Conservation (phyloP, 108 stramenopile genomes). For the Phaeodactylum tricornutum region DNA sequence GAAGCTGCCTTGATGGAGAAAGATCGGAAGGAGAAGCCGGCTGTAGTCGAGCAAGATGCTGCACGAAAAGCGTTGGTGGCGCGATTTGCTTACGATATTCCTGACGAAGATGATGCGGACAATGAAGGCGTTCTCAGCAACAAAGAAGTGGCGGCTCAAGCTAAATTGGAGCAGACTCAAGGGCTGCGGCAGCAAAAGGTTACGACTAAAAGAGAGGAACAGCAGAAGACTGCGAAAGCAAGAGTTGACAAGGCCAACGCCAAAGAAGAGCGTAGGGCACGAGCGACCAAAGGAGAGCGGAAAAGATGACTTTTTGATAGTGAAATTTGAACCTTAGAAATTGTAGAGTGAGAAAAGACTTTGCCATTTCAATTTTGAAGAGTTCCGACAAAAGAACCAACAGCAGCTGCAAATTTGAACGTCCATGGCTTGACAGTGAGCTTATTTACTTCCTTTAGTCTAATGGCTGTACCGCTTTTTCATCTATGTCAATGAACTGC, state of each 20-base stretch:
- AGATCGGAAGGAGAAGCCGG: constrained; percentile 5
- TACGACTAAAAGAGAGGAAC: constrained; percentile 64
- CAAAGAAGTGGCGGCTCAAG: constrained; percentile 33
- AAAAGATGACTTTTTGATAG: constrained; percentile 10
- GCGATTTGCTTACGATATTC: constrained; percentile 78
- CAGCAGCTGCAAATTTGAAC: no score
- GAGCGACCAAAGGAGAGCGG: constrained; percentile 42
- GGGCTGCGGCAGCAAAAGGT: constrained; percentile 27
- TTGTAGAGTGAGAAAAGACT: no score
- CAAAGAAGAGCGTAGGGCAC: constrained; percentile 51
- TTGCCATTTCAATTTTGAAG: no score
- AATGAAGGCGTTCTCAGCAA: constrained; percentile 26
- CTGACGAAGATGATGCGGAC: constrained; percentile 33
- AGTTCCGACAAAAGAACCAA: no score
- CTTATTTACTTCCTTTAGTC: no score
- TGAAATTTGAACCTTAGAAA: not conserved
- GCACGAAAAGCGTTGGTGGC: constrained; percentile 55
- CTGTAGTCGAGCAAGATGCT: constrained; percentile 37
- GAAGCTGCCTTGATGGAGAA: constrained; percentile 23
- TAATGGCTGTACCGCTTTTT: no score
- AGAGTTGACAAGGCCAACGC: constrained; percentile 35
- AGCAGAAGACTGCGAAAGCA: constrained; percentile 52
- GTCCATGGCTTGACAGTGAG: no score
- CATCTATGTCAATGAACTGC: no score
- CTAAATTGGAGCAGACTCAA: constrained; percentile 19